Percentiles rank a stretch among this genome's conserved stretches.
Evolutionary conservation across 371 early-diverging fungal genomes (phyloP).

Genomic region (Blakeslea trispora): DNA sequence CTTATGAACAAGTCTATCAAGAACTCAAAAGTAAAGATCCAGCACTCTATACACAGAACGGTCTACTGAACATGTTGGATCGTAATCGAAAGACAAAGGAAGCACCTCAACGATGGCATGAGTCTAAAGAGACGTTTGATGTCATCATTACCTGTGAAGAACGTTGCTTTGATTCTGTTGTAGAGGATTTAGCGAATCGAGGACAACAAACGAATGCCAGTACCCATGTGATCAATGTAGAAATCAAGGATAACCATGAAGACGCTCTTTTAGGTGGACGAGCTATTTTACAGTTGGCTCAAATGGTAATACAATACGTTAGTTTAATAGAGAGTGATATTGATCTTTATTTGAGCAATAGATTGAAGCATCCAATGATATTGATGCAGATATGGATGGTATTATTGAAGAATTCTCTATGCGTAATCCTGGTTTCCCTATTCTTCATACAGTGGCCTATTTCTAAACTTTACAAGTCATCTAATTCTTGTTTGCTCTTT

Average conservation of each 20-base stretch:
- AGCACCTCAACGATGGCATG: conserved; percentile 90
- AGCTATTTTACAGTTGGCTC: conserved; percentile 78
- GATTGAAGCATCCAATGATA: conserved; percentile 71
- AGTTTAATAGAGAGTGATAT: no score
- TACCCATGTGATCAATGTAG: conserved; percentile 95
- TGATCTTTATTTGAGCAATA: no score
- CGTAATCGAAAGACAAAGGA: conserved; percentile 88
- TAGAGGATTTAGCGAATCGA: conserved; percentile 78
- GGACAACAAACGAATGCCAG: conserved; percentile 69
- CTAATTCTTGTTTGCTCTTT: neutral
- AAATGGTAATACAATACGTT: conserved; percentile 56
- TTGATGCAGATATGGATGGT: conserved; percentile 81
- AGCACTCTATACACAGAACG: conserved; percentile 81
- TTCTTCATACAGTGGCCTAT: conserved; percentile 64
- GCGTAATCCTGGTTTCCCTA: conserved; percentile 54
- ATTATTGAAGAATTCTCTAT: conserved; percentile 77
- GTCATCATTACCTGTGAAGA: conserved; percentile 97
- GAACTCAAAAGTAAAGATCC: conserved; percentile 80
- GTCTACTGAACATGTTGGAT: conserved; percentile 89
- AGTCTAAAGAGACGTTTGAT: conserved; percentile 78
- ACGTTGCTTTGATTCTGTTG: conserved; percentile 91
- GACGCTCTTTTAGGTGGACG: conserved; percentile 88
- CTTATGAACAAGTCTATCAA: conserved; percentile 87
- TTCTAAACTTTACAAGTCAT: conserved; percentile 35
- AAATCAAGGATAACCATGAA: conserved; percentile 92